A percentile compares a stretch with the other conserved stretches of the same genome.
phyloP scores from a whole-genome alignment of 163 green algal species.

The Chloromonas sp. region DNA sequence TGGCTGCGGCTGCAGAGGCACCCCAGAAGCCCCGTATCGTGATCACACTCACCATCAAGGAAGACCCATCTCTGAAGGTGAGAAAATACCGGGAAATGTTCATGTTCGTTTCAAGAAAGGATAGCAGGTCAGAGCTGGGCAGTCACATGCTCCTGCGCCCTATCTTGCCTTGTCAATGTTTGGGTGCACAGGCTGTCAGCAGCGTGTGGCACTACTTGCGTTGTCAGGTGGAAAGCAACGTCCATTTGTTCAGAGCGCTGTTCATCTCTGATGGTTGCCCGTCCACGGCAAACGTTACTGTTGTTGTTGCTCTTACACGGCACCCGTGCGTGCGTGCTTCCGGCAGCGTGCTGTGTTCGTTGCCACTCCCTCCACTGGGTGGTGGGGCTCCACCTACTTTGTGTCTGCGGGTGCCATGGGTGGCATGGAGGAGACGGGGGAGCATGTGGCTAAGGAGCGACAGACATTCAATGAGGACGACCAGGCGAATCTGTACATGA shows the following conservation, averaged over 20 bases:
- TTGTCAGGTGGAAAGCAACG: too few relatives aligned
- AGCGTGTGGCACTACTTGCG: not conserved
- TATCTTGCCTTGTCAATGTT: not conserved
- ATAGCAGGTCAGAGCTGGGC: too few relatives aligned
- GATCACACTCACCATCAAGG: too few relatives aligned
- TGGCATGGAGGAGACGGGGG: slow-evolving; percentile 44
- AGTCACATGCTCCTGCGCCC: too few relatives aligned
- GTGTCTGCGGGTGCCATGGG: slow-evolving; percentile 44
- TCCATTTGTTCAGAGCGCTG: too few relatives aligned
- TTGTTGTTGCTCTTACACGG: not conserved
- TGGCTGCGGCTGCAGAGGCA: too few relatives aligned
- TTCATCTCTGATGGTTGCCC: too few relatives aligned
- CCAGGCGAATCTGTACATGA: slow-evolving; percentile 50
- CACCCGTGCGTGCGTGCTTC: not conserved
- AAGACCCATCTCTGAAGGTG: too few relatives aligned
- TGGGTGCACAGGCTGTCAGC: too few relatives aligned
- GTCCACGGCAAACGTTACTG: not conserved
- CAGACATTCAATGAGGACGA: slow-evolving; percentile 60
- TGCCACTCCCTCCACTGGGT: slow-evolving; percentile 53
- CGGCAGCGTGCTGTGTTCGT: slow-evolving; percentile 33
- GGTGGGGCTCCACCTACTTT: slow-evolving; percentile 74
- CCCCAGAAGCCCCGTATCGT: too few relatives aligned
- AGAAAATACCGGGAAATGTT: too few relatives aligned
- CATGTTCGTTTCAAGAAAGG: too few relatives aligned
- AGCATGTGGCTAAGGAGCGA: slow-evolving; percentile 22